These are phyloP conservation scores for Paramecium sexaurelia DNA, from an alignment of 73 alveolate species.

Conservation along the genomic window DNA sequence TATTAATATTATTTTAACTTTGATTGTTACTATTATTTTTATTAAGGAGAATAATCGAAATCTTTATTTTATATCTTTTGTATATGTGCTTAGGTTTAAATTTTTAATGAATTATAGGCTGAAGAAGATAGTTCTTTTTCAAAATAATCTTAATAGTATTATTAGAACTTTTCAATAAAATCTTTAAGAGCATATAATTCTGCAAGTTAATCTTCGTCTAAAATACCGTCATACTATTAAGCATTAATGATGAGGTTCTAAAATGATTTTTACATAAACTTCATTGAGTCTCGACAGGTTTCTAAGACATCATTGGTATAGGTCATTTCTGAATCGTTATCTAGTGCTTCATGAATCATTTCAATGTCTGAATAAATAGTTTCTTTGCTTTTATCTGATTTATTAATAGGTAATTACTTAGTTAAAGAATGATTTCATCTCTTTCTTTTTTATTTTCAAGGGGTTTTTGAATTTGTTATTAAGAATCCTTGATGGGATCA, in stretches of 20 bases:
- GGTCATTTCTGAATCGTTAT: not conserved
- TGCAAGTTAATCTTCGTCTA: not conserved
- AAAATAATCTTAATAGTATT: not conserved
- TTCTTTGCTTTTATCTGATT: not conserved
- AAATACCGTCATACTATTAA: not conserved
- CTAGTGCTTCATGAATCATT: not conserved
- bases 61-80: conserved; percentile 1
- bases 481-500: not conserved
- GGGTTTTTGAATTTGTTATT: not conserved
- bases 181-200: not conserved
- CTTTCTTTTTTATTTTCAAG: not conserved
- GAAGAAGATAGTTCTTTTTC: not conserved
- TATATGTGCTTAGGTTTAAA: not conserved
- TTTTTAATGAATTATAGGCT: not conserved
- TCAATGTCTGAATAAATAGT: not conserved
- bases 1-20: not conserved
- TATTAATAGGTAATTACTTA: not conserved
- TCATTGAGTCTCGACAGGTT: not conserved
- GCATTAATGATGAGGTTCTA: not conserved
- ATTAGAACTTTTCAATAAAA: not conserved
- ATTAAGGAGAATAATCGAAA: not conserved
- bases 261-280: not conserved
- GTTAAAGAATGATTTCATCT: conserved; percentile 26
- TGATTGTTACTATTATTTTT: not conserved
- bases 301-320: not conserved